A percentile compares a stretch with the other conserved stretches of the same genome.
Evolutionary conservation across 2,329 filamentous ascomycete genomes (phyloP).

Genomic region (Penicillium sp.): DNA sequence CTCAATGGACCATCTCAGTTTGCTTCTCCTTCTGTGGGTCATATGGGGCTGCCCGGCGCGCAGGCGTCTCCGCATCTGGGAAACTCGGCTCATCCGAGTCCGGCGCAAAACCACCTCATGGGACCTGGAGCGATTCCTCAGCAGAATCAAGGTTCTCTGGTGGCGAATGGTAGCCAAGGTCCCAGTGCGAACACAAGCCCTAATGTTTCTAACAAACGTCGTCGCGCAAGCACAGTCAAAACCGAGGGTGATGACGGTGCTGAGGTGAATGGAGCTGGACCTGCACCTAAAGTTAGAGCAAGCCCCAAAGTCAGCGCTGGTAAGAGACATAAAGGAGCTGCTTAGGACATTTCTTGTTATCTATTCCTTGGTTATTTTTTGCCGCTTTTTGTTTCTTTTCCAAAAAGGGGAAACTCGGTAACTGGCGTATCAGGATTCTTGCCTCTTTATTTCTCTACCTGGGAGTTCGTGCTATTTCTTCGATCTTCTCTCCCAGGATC

Average conservation of each 20-base stretch:
- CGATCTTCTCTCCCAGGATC: conserved; percentile 9
- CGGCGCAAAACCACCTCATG: conserved; percentile 43
- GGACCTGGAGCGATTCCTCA: conserved; percentile 54
- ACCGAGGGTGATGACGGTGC: conserved; percentile 52
- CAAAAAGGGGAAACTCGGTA: conserved; percentile 13
- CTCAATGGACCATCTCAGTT: conserved; percentile 50
- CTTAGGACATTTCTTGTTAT: conserved; percentile 20
- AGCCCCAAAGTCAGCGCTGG: conserved; percentile 41
- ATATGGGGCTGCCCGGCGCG: conserved; percentile 47
- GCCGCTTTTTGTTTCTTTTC: conserved; percentile 14
- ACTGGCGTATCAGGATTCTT: conserved; percentile 16
- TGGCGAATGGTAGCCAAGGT: conserved; percentile 45
- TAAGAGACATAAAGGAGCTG: conserved; percentile 45
- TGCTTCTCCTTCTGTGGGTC: conserved; percentile 56
- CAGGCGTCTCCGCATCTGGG: conserved; percentile 52
- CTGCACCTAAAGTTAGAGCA: conserved; percentile 42
- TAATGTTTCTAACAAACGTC: conserved; percentile 56
- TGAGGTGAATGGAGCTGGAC: conserved; percentile 48
- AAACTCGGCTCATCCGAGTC: conserved; percentile 47
- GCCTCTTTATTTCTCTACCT: conserved; percentile 5
- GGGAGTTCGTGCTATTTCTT: conserved; percentile 17
- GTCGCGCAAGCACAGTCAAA: conserved; percentile 58
- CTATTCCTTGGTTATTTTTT: background rate
- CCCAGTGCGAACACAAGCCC: conserved; percentile 61
- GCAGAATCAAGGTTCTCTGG: conserved; percentile 55